A percentile compares a stretch with the other conserved stretches of the same genome.
Conservation (phyloP, 495 filamentous ascomycete genomes). For the Cladorrhinum samala region DNA sequence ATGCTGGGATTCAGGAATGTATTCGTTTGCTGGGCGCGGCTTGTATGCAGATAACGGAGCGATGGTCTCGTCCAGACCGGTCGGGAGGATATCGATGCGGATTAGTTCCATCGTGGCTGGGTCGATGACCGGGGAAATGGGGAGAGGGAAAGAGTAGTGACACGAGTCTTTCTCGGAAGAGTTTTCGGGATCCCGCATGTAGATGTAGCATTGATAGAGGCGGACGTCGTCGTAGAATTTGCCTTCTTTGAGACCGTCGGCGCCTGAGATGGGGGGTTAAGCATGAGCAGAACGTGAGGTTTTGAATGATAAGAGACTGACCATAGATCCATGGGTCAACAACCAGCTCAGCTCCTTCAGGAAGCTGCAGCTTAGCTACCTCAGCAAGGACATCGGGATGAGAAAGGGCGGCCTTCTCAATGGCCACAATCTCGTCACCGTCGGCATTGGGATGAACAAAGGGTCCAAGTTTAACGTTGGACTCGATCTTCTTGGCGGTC, state of each 20-base stretch:
- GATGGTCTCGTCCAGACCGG: constrained; percentile 55
- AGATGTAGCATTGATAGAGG: constrained; percentile 62
- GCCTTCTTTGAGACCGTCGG: constrained; percentile 55
- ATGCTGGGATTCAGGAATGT: constrained; percentile 66
- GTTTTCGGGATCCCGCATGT: constrained; percentile 54
- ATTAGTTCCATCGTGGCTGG: constrained; percentile 57
- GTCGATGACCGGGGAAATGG: constrained; percentile 72
- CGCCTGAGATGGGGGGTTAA: constrained; percentile 30
- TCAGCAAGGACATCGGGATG: constrained; percentile 55
- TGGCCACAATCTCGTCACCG: constrained; percentile 51
- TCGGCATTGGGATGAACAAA: constrained; percentile 54
- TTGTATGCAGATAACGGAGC: constrained; percentile 50
- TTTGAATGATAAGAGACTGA: constrained; percentile 18
- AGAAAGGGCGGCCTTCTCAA: constrained; percentile 52
- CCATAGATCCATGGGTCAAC: constrained; percentile 71
- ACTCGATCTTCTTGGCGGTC: constrained; percentile 45
- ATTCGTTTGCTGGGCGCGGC: constrained; percentile 58
- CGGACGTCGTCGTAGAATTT: constrained; percentile 49
- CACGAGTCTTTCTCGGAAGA: constrained; percentile 57
- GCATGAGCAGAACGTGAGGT: not conserved
- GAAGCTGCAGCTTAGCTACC: constrained; percentile 58
- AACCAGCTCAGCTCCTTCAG: constrained; percentile 54
- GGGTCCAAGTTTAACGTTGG: constrained; percentile 51
- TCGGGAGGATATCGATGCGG: constrained; percentile 54
- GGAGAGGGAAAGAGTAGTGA: constrained; percentile 73